These are phyloP conservation scores for Ceratobasidium sp. DNA, from an alignment of 1,284 basidiomycete genomes.

Conservation along the genomic window DNA sequence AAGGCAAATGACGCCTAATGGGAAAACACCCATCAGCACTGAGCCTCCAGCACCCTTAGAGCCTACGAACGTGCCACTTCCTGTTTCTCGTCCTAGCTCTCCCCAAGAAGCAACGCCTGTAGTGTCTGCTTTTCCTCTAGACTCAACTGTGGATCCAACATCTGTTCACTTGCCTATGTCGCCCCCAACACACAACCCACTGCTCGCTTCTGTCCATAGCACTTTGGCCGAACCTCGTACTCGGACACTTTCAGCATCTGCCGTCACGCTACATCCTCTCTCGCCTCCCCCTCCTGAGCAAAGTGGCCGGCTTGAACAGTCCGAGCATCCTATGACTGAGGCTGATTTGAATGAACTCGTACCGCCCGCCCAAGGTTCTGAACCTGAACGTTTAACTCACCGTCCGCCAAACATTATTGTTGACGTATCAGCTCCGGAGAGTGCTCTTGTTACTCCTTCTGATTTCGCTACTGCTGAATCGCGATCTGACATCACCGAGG, in stretches of 20 bases:
- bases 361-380: neutral
- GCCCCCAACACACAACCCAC: slow-evolving; percentile 2
- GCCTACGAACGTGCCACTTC: slow-evolving; percentile 45
- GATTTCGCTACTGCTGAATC: slow-evolving; percentile 45
- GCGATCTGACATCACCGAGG: slow-evolving; percentile 41
- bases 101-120: slow-evolving; percentile 10
- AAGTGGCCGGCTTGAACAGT: neutral
- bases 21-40: neutral
- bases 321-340: neutral
- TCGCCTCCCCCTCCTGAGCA: slow-evolving; percentile 54
- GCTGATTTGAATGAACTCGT: neutral
- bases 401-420: slow-evolving; percentile 38
- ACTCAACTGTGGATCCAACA: slow-evolving; percentile 29
- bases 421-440: slow-evolving; percentile 38
- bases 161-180: slow-evolving; percentile 40
- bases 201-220: neutral
- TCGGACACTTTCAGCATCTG: slow-evolving; percentile 54
- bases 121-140: neutral
- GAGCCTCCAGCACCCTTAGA: slow-evolving; percentile 4
- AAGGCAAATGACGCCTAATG: slow-evolving; percentile 35
- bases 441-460: slow-evolving; percentile 36
- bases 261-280: slow-evolving; percentile 57
- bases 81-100: slow-evolving; percentile 42
- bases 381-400: neutral
- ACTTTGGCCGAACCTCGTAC: neutral